Percentiles rank a stretch among this genome's conserved stretches.
Conservation (phyloP, 2,329 filamentous ascomycete genomes). For the Celoporthe dispersa region DNA sequence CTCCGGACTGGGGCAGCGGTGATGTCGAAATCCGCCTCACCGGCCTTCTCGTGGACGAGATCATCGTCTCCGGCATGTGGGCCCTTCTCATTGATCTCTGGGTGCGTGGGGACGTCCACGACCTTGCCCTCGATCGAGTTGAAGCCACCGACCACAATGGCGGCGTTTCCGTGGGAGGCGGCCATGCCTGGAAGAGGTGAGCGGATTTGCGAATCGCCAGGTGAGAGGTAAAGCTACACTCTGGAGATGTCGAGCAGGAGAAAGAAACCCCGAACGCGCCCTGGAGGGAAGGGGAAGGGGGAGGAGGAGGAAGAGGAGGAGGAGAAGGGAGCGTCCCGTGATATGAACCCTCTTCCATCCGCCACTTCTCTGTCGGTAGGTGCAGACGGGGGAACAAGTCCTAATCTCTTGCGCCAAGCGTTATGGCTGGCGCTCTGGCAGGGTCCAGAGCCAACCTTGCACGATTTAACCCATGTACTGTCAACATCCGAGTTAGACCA, state of each 20-base stretch:
- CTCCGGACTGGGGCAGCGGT: slow-evolving; percentile 29
- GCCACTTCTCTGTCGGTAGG: neutral
- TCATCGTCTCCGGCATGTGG: slow-evolving; percentile 26
- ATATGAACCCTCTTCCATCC: too few relatives aligned
- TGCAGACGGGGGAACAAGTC: neutral
- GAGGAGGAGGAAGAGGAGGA: too few relatives aligned
- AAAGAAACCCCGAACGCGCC: neutral
- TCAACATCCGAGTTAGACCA: neutral
- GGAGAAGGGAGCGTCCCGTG: too few relatives aligned
- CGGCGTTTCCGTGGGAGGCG: slow-evolving; percentile 27
- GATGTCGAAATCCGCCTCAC: slow-evolving; percentile 30
- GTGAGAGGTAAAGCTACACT: neutral
- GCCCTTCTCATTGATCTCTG: slow-evolving; percentile 39
- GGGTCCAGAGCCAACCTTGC: neutral
- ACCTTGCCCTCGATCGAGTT: slow-evolving; percentile 39
- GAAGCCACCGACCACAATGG: slow-evolving; percentile 35
- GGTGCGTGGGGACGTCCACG: slow-evolving; percentile 37
- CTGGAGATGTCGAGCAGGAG: neutral
- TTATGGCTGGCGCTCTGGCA: neutral
- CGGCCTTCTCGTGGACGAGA: neutral
- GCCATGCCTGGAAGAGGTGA: slow-evolving; percentile 12
- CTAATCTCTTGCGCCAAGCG: neutral
- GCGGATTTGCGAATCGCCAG: slow-evolving; percentile 1
- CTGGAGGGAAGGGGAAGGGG: neutral
- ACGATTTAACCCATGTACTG: neutral